Conservation (phyloP, 257 asterid genomes). For the Parsonsia alboflavescens region DNA sequence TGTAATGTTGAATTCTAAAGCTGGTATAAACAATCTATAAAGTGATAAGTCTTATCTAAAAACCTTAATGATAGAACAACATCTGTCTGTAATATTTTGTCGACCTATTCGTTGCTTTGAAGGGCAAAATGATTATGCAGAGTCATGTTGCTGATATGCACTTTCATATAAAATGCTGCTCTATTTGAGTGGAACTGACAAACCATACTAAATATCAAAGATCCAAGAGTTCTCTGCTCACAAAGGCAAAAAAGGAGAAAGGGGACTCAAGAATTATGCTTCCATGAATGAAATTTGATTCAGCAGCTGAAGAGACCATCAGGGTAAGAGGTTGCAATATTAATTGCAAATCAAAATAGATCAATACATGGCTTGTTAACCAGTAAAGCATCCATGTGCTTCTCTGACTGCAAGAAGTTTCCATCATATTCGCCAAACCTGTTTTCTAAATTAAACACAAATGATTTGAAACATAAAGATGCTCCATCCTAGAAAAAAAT, state of each 20-base stretch:
- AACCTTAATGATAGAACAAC: background rate
- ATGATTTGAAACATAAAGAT: background rate
- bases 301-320: background rate
- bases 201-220: background rate
- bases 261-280: background rate
- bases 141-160: background rate
- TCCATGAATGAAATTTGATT: background rate
- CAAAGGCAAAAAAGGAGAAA: conserved; percentile 5
- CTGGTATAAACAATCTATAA: background rate
- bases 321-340: background rate
- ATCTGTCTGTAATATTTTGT: background rate
- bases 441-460: background rate
- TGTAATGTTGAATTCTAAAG: background rate
- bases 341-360: no score
- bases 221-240: background rate
- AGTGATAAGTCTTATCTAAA: background rate
- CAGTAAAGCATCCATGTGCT: no score
- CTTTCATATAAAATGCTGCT: background rate
- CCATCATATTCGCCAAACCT: background rate
- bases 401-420: background rate
- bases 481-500: background rate
- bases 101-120: background rate
- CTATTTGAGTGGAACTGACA: background rate
- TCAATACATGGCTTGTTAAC: no score
- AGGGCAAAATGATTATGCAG: background rate